Base-by-base conservation (phyloP, 2,329 filamentous ascomycete species). In the Dothideomycetidae sp. region DNA sequence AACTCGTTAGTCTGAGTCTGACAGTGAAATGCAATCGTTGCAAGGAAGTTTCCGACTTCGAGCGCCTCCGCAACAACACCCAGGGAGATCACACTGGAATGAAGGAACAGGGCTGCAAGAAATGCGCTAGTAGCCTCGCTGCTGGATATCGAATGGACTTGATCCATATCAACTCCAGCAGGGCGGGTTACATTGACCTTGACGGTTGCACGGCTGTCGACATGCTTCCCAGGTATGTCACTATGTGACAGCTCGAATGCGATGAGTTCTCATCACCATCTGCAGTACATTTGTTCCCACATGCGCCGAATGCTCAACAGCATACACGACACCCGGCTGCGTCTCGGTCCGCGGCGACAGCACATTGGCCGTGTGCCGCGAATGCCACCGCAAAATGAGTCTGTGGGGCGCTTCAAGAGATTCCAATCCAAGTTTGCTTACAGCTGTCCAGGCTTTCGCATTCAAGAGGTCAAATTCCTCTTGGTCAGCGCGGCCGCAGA, bases 301-400 rank as follows among this genome's bases (percentile, higher is more conserved):
- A 0, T 92, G 83, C 54, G 68, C 71, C 1, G 68, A 71, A 50
- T 92, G 83, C 58, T 90, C 82, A 18, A 80, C 75, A 1, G 50
- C 72, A 1, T 73, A 75, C 44, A 68, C 70, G 3, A 53, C 56
- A 5, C 66, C 69, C 12, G 81, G 80, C 1, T 67, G 90, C 21
- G 67, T 77, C 11, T 75, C 80, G 3, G 79, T 88, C 4, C 69
- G 78, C 16, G 81, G 81, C 31, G 81, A 88, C 42, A 73, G 72
- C 12, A 71, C 73, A 14, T 76, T 75, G 50, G 81, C 83, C 41
- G 70, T 83, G 26, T 92, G 83, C 58, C 73, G 82, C 33, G 71
- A 79, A 49, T 92, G 83, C 54, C 82, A 90, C 62, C 66, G 68
- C 37, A 79, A 78, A 53, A 86, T 90, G 70, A 79, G 67, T 70